These are phyloP conservation scores for Thermomucor indicae-seudaticae DNA, from an alignment of 371 early-diverging fungal species.

Conservation along the genomic window DNA sequence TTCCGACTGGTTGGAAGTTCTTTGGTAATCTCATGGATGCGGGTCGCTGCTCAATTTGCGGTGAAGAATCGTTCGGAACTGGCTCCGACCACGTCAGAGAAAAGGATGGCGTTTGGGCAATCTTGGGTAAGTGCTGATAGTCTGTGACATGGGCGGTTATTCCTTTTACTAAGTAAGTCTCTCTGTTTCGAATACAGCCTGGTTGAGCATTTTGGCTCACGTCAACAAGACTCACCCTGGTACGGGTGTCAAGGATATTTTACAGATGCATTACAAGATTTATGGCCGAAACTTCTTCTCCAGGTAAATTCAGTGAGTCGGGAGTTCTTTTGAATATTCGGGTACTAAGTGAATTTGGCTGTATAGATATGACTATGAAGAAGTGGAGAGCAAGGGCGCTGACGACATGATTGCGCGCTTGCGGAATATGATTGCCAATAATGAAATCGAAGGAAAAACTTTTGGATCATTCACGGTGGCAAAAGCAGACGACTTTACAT, in stretches of 20 bases:
- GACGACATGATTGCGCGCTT: slow-evolving; percentile 75
- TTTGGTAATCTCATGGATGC: slow-evolving; percentile 99
- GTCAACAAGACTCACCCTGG: slow-evolving; percentile 56
- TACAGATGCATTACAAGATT: slow-evolving; percentile 70
- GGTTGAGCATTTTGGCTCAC: slow-evolving; percentile 91
- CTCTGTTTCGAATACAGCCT: slow-evolving; percentile 51
- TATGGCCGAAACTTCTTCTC: slow-evolving; percentile 98
- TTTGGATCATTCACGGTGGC: slow-evolving; percentile 66
- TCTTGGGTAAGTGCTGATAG: slow-evolving; percentile 55
- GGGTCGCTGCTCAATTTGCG: slow-evolving; percentile 91
- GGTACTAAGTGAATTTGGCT: neutral
- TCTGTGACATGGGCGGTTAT: slow-evolving; percentile 1
- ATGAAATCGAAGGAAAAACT: slow-evolving; percentile 52
- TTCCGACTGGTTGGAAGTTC: slow-evolving; percentile 96
- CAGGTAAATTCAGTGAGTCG: slow-evolving; percentile 40
- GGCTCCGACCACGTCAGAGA: slow-evolving; percentile 98
- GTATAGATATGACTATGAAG: slow-evolving; percentile 90
- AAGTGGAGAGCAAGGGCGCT: slow-evolving; percentile 83
- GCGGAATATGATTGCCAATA: slow-evolving; percentile 43
- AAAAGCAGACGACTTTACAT: slow-evolving; percentile 85
- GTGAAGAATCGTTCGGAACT: slow-evolving; percentile 97
- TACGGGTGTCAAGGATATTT: slow-evolving; percentile 69
- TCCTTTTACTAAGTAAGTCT: neutral
- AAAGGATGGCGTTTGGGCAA: slow-evolving; percentile 98
- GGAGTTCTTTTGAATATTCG: neutral